Conservation (phyloP, 2,329 filamentous ascomycete species). For the Arachnopeziza araneosa region DNA sequence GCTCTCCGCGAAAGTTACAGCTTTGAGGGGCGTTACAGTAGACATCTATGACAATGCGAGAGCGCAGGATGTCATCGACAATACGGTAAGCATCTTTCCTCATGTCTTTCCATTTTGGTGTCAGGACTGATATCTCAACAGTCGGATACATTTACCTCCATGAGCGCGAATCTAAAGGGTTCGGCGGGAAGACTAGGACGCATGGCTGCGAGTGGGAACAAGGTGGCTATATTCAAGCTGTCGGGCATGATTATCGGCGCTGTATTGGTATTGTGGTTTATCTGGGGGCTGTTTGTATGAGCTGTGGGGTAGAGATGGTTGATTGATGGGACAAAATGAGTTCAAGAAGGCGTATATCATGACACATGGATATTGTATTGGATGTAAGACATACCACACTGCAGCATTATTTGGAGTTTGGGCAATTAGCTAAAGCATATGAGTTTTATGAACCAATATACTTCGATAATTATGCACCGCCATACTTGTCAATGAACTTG, state of each 20-base stretch:
- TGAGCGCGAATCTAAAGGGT: slow-evolving; percentile 76
- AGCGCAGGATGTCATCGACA: slow-evolving; percentile 81
- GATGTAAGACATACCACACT: background rate
- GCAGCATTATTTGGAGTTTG: background rate
- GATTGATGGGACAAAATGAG: background rate
- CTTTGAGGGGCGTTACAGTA: slow-evolving; percentile 86
- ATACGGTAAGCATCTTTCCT: slow-evolving; percentile 55
- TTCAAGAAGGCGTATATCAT: background rate
- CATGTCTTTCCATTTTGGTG: background rate
- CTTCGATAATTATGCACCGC: background rate
- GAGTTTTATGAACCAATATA: background rate
- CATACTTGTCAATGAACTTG: background rate
- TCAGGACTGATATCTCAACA: slow-evolving; percentile 31
- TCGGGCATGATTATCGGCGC: slow-evolving; percentile 72
- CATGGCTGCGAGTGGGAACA: slow-evolving; percentile 89
- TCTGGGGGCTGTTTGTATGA: slow-evolving; percentile 30
- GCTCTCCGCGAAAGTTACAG: slow-evolving; percentile 84
- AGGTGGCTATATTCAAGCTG: slow-evolving; percentile 84
- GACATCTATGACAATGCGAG: slow-evolving; percentile 97
- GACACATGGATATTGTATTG: background rate
- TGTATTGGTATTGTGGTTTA: slow-evolving; percentile 68
- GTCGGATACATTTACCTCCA: slow-evolving; percentile 87
- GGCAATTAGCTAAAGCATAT: background rate
- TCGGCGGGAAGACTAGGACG: slow-evolving; percentile 76
- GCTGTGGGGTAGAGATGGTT: background rate